Conservation (phyloP, 331 rosid genomes). For the Cydonia oblonga region DNA sequence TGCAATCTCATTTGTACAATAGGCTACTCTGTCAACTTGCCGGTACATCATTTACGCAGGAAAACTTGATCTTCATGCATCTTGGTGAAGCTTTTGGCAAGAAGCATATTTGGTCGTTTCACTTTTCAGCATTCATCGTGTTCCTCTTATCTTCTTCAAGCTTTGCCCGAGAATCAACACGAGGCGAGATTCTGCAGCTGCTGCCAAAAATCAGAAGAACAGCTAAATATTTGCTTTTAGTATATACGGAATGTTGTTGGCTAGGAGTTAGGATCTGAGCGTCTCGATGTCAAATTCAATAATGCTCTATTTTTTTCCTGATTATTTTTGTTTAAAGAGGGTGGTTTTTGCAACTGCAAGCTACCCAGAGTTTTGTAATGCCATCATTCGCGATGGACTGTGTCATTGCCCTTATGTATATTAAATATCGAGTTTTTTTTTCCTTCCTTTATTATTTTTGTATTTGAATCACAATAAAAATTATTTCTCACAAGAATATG, state of each 20-base stretch:
- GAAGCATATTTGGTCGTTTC: background rate
- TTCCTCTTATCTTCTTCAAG: background rate
- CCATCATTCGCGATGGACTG: background rate
- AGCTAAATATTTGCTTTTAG: background rate
- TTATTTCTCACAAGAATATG: too few species aligned
- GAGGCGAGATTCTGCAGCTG: background rate
- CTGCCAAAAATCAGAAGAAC: background rate
- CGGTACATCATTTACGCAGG: background rate
- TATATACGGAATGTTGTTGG: background rate
- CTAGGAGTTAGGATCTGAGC: background rate
- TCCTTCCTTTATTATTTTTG: too few species aligned
- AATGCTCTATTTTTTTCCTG: background rate
- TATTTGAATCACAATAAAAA: too few species aligned
- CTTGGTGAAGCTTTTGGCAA: background rate
- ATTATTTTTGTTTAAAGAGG: background rate
- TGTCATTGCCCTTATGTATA: background rate
- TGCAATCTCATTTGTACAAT: background rate
- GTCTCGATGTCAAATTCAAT: too few species aligned
- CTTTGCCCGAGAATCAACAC: background rate
- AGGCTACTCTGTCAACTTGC: too few species aligned
- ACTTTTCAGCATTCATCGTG: background rate
- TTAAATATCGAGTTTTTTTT: background rate
- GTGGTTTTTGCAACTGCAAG: background rate
- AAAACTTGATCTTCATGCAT: background rate
- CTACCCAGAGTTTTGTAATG: constrained; percentile 2